Evolutionary conservation across 768 basidiomycete genomes (phyloP).

Genomic region (Naganishia vishniacii): DNA sequence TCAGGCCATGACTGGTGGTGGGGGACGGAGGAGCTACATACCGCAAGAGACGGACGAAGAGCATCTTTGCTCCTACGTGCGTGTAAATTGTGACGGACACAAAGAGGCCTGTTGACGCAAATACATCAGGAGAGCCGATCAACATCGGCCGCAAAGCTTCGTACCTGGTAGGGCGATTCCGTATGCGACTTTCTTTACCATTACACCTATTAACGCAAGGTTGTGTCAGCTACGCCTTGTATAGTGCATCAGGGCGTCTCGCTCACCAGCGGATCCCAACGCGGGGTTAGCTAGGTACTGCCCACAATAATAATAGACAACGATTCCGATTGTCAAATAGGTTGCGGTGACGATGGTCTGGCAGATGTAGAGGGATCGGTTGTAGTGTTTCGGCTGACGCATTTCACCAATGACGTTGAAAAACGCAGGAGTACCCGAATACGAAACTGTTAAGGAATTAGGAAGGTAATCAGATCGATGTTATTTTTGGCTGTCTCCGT

Average conservation of each 20-base stretch:
- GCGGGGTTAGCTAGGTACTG: constrained; percentile 38
- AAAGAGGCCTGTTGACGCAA: constrained; percentile 7
- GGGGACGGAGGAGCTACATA: constrained; percentile 7
- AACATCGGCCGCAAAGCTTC: neutral
- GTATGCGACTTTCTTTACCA: constrained; percentile 32
- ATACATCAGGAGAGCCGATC: neutral
- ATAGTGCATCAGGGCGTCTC: too few species aligned
- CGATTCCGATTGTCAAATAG: constrained; percentile 28
- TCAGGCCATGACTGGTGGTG: neutral
- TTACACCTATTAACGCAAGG: constrained; percentile 20
- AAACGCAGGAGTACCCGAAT: constrained; percentile 34
- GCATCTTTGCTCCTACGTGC: constrained; percentile 38
- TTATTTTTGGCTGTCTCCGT: too few species aligned
- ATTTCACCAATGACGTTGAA: constrained; percentile 33
- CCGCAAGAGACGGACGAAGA: constrained; percentile 40
- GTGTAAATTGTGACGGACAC: constrained; percentile 29
- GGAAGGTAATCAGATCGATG: neutral
- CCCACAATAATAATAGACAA: constrained; percentile 32
- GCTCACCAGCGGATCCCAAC: constrained; percentile 34
- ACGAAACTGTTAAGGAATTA: constrained; percentile 23
- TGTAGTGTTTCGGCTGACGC: constrained; percentile 30
- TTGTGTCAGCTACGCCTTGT: too few species aligned
- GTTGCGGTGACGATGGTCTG: constrained; percentile 26
- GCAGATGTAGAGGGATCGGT: constrained; percentile 25
- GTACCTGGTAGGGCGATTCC: constrained; percentile 32